Base-by-base conservation (phyloP, 2,329 filamentous ascomycete genomes). In the Leptographium flavum region DNA sequence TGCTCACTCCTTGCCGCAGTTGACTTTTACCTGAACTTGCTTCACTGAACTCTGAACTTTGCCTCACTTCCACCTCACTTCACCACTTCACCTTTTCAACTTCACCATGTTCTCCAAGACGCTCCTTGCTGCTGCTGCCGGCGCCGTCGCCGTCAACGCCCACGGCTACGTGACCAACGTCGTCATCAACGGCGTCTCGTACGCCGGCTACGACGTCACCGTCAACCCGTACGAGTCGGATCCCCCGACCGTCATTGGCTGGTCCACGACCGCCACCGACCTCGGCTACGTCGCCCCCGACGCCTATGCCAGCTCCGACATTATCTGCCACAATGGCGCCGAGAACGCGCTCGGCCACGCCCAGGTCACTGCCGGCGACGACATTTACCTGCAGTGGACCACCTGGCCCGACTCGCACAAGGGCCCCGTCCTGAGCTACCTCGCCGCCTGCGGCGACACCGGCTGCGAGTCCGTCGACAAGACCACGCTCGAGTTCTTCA, bases 101-200 rank as follows among this genome's bases (percentile, higher is more conserved):
- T n/a, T 28, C 43, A 45, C 27, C 15, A 45, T 45, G 44, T 8
- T 38, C 9, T 30, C 21, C 40, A 44, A 45, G 21, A 15, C 31
- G n/a, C 23, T 49, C 15, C 39, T 49, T n/a, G n/a, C 44, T 19
- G n/a, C 27, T 14, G 15, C 38, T 5, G 41, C 68, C 46, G 79
- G 79, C 45, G 70, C 71, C 42, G 74, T 81, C 50, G 76, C 79
- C 33, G 69, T 73, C 14, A 41, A 48, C 44, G 47, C 57, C 50
- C 56, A 57, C 41, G 45, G 45, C 36, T 47, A 39, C 28, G 49
- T 51, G 14, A 42, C 36, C 32, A 47, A 51, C 45, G 39, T 51
- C 27, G 40, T 94, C 52, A 90, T 95, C 47, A 78, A 95, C 58
- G 87, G 67, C 22, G 58, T 67, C 40, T 57, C 55, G 23, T 66